phyloP scores from a whole-genome alignment of 306 rosid species.

The Castanopsis chinensis region DNA sequence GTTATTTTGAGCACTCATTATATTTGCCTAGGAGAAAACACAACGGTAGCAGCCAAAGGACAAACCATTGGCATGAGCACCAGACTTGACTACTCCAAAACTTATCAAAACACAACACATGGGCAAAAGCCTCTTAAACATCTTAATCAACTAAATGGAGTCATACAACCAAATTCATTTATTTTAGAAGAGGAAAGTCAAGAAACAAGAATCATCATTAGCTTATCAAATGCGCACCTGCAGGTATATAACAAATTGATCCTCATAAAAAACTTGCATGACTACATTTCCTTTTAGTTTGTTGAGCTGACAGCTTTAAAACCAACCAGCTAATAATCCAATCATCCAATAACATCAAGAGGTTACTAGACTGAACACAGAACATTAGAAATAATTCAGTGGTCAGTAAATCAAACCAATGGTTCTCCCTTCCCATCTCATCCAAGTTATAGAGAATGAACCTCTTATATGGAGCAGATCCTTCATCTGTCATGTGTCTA shows the following conservation, averaged over 20 bases:
- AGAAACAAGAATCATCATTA: not conserved
- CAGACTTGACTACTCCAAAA: too few relatives aligned
- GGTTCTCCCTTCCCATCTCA: conserved; percentile 33
- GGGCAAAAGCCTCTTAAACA: too few relatives aligned
- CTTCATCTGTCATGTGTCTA: conserved; percentile 72
- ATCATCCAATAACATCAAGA: not conserved
- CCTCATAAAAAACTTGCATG: conserved; percentile 14
- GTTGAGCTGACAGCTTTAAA: not conserved
- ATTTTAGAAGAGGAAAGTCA: too few relatives aligned
- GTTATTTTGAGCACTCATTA: too few relatives aligned
- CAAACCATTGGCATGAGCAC: too few relatives aligned
- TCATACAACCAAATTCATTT: too few relatives aligned
- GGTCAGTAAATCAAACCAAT: conserved; percentile 1
- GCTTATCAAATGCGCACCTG: conserved; percentile 13
- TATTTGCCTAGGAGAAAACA: too few relatives aligned
- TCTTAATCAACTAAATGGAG: not conserved
- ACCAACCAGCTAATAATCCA: not conserved
- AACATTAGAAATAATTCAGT: not conserved
- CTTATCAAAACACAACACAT: too few relatives aligned
- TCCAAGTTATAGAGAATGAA: conserved; percentile 51
- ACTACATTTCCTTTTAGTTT: not conserved
- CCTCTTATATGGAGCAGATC: conserved; percentile 70
- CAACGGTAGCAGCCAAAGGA: too few relatives aligned
- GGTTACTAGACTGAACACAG: not conserved
- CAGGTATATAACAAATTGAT: conserved; percentile 28